Base-by-base conservation (phyloP, 371 early-diverging fungal genomes). In the Lichtheimia corymbifera region DNA sequence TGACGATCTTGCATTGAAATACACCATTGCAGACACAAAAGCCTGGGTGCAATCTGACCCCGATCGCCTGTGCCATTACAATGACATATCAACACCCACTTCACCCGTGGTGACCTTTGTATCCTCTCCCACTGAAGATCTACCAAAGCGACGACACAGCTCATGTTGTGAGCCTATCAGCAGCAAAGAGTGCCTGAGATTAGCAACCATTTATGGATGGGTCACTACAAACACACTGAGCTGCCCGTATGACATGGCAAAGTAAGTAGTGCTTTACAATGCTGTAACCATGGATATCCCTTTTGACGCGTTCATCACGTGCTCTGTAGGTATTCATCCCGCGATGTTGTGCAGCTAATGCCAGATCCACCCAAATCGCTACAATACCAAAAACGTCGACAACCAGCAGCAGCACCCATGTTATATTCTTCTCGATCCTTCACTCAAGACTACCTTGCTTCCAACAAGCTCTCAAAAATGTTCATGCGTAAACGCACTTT, bases 131-230 rank as follows among this genome's bases (percentile, higher is more conserved):
- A 18, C 5, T n/a, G 47, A 47, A 5, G 55, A 20, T 53, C 53
- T 17, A 49, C 25, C 52, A 4, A 52, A 70, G 54, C 63, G 83
- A 53, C 70, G 86, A 45, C 84, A 76, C 55, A 83, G 83, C 59
- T 73, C 83, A 47, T 76, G 70, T 49, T 72, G 73, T 17, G 77
- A 75, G 15, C 64, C 76, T 35, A 76, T 65, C 41, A 68, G 47
- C 22, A n/a, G 77, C 2, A 71, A 70, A 44, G 83, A 82, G 56
- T 81, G 78, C 50, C 64, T 72, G 18, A 65, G 80, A 4, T 67
- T 85, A 3, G 81, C 84, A 4, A 76, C 77, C 1, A 83, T 85
- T 18, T 83, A 83, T 64, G 84, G 84, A 11, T 85, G 86, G 85
- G 81, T 80, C 11, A 76, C 72, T 5, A 53, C 22, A 28, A 58